Base-by-base conservation (phyloP, 1,284 basidiomycete species). In the Rhodotorula sp. region DNA sequence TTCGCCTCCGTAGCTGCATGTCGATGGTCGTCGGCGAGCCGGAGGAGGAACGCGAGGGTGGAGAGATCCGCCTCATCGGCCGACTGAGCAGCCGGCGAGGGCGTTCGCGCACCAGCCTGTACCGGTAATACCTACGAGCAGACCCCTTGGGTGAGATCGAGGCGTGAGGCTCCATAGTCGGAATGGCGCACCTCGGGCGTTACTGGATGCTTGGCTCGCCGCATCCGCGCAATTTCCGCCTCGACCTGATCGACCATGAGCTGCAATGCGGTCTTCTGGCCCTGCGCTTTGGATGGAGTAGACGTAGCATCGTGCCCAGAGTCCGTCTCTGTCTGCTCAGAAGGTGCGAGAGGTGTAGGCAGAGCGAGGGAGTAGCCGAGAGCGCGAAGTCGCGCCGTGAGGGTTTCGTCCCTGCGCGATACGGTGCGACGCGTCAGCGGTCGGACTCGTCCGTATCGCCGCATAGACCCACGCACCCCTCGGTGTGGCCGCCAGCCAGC, bases 351-450 rank as follows among this genome's bases (percentile, higher is more conserved):
- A 4, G 27, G 17, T 41, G 60, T 0, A 9, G 63, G 63, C 2
- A 59, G 48, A 21, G 25, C 56, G n/a, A 60, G 55, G 25, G 64
- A 53, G 50, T 66, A 66, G 25, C 57, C 64, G 16, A 66, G 50
- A 5, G 50, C 48, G 10, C 50, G 41, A 17, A 66, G 50, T 19
- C 64, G 64, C 12, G 42, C 21, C 4, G 57, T 23, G n/a, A 60
- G 50, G 44, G 60, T 17, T 17, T 45, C 44, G 21, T 44, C 41
- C n/a, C 48, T 45, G 41, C 12, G 41, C 10, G 10, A 4, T n/a
- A 21, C 19, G 19, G 55, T 3, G 8, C 21, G 55, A 7, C 13
- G 17, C 9, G 41, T 57, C 41, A 57, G 55, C 55, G 34, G 34
- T 34, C 53, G 13, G 25, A 27, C 16, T 3, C 14, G 13, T 3